Conservation (phyloP, 2,329 filamentous ascomycete genomes). For the Rhinocladiella similis region DNA sequence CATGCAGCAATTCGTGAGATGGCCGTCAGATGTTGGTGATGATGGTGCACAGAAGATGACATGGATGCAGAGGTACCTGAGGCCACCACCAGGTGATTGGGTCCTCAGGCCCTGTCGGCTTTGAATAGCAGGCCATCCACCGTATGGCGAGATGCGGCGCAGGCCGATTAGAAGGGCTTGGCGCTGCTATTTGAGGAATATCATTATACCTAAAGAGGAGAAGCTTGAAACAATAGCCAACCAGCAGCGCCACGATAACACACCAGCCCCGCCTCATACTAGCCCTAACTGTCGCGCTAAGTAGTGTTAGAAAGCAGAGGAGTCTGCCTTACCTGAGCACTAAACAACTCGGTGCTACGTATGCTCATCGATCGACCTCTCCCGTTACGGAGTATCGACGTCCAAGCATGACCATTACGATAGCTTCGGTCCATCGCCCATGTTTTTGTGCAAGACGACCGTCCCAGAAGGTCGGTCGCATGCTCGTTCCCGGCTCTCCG, state of each 20-base stretch:
- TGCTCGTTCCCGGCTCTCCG: neutral
- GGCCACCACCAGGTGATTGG: conserved; percentile 8
- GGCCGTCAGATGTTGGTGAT: conserved; percentile 13
- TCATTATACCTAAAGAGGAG: conserved; percentile 4
- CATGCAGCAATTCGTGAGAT: conserved; percentile 13
- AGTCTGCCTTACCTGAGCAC: conserved; percentile 28
- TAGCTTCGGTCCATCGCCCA: neutral
- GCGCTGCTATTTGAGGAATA: conserved; percentile 20
- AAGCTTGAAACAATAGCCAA: conserved; percentile 21
- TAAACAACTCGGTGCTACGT: conserved; percentile 1
- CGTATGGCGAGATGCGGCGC: conserved; percentile 18
- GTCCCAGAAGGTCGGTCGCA: neutral
- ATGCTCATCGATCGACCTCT: neutral
- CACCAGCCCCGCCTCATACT: conserved; percentile 3
- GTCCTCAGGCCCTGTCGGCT: neutral
- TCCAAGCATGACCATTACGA: neutral
- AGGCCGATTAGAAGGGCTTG: conserved; percentile 17
- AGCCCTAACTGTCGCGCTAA: conserved; percentile 3
- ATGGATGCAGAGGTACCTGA: conserved; percentile 17
- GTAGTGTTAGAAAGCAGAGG: neutral
- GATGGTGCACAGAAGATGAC: conserved; percentile 2
- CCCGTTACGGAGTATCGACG: too few species aligned
- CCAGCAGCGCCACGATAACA: conserved; percentile 1
- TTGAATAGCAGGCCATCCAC: conserved; percentile 3
- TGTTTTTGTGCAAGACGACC: neutral